phyloP scores from a whole-genome alignment of 768 basidiomycete species.

The Strobilomyces echinocephalus region DNA sequence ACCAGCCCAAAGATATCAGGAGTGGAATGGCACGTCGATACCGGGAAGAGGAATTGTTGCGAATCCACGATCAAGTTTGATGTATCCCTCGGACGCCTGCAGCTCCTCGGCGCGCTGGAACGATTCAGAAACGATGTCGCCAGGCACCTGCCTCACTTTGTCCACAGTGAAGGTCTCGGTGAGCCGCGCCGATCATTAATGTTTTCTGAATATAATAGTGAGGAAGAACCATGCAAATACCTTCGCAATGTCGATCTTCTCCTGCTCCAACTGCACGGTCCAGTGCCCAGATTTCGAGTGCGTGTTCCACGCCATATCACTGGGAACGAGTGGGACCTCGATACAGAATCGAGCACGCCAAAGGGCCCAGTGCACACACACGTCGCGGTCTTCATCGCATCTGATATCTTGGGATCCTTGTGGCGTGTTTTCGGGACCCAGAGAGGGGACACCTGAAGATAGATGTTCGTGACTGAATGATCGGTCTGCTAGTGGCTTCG shows the following conservation, averaged over 20 bases:
- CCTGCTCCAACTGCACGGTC: too few relatives aligned
- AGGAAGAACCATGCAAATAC: conserved; percentile 38
- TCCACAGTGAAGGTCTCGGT: conserved; percentile 85
- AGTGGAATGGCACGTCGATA: conserved; percentile 99
- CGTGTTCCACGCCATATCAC: too few relatives aligned
- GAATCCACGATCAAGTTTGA: conserved; percentile 94
- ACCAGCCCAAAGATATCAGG: conserved; percentile 97
- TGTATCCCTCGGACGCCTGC: conserved; percentile 78
- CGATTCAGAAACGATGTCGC: conserved; percentile 84
- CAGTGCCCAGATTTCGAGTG: too few relatives aligned
- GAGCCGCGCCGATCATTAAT: conserved; percentile 44
- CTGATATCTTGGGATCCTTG: too few relatives aligned
- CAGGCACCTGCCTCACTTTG: conserved; percentile 93
- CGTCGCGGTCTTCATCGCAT: too few relatives aligned
- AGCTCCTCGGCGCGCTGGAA: conserved; percentile 70
- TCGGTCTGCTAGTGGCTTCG: too few relatives aligned
- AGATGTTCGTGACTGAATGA: too few relatives aligned
- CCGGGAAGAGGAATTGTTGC: conserved; percentile 94
- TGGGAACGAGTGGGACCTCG: too few relatives aligned
- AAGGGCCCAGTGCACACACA: too few relatives aligned
- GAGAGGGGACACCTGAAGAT: too few relatives aligned
- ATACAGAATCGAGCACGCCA: too few relatives aligned
- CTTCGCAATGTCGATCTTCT: conserved; percentile 92
- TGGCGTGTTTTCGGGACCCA: too few relatives aligned
- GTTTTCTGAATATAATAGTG: background rate